Percentiles rank a stretch among this genome's conserved stretches.
These are phyloP conservation scores for Alternaria sp. DNA, from an alignment of 2,329 filamentous ascomycete species.

Conservation along the genomic window DNA sequence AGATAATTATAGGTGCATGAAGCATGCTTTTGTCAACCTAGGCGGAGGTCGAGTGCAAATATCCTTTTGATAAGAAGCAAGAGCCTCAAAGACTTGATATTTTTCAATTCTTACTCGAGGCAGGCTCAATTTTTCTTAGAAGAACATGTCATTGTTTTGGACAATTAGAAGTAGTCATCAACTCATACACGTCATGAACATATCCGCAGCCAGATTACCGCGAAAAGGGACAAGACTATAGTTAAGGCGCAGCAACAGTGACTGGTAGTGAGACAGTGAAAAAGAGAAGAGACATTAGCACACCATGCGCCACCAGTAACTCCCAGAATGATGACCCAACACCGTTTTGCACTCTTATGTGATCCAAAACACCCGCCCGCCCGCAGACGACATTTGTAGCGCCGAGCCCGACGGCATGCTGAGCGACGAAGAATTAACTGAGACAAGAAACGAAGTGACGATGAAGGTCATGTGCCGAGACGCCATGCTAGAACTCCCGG, in stretches of 20 bases:
- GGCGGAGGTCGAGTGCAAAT: no score
- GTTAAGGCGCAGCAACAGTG: conserved; percentile 25
- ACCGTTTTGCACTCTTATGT: conserved; percentile 24
- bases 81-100: no score
- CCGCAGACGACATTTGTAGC: conserved; percentile 31
- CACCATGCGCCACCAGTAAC: conserved; percentile 29
- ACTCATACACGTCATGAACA: conserved; percentile 40
- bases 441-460: conserved; percentile 22
- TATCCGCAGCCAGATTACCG: conserved; percentile 27
- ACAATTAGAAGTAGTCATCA: conserved; percentile 36
- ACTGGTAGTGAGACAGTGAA: conserved; percentile 19
- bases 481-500: conserved; percentile 18
- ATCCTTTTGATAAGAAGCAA: no score
- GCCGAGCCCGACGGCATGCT: conserved; percentile 20
- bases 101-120: no score
- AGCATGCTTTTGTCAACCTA: neutral
- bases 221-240: conserved; percentile 36
- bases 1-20: neutral
- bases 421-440: conserved; percentile 26
- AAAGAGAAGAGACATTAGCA: conserved; percentile 23
- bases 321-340: conserved; percentile 25
- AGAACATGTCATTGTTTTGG: conserved; percentile 2
- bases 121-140: no score
- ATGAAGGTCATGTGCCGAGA: conserved; percentile 13
- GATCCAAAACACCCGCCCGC: conserved; percentile 37